Percentiles rank a stretch among this genome's conserved stretches.
These are phyloP conservation scores for Astrothelium macrocarpum DNA, from an alignment of 495 filamentous ascomycete genomes.

Conservation along the genomic window DNA sequence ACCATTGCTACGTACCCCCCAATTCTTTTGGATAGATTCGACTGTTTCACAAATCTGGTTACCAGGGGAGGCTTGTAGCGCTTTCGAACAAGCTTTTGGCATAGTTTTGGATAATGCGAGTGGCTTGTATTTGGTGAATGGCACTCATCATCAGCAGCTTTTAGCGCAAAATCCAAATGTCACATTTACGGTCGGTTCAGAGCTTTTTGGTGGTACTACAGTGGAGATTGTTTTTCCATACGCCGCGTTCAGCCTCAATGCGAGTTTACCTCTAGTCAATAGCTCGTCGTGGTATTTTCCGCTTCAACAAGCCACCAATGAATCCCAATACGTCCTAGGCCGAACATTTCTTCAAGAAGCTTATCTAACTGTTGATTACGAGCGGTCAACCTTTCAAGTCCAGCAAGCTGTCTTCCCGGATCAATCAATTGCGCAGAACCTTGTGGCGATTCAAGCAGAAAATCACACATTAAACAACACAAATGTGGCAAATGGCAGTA, in stretches of 20 bases:
- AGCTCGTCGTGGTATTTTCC: slow-evolving; percentile 26
- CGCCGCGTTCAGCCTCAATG: slow-evolving; percentile 22
- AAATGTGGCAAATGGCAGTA: background rate
- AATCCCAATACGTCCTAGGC: slow-evolving; percentile 24
- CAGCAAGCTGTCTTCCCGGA: slow-evolving; percentile 12
- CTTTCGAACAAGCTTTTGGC: slow-evolving; percentile 12
- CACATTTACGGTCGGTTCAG: slow-evolving; percentile 20
- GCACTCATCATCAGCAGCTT: slow-evolving; percentile 7
- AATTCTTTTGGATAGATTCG: slow-evolving; percentile 34
- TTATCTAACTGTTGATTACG: slow-evolving; percentile 31
- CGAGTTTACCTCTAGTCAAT: slow-evolving; percentile 9
- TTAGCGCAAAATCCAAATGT: slow-evolving; percentile 8
- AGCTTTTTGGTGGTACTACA: slow-evolving; percentile 19
- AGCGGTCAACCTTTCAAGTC: slow-evolving; percentile 24
- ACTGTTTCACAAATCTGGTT: slow-evolving; percentile 29
- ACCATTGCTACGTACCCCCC: slow-evolving; percentile 11
- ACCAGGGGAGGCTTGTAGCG: slow-evolving; percentile 8
- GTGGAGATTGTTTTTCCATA: slow-evolving; percentile 26
- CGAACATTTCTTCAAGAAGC: slow-evolving; percentile 32
- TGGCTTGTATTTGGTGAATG: slow-evolving; percentile 14
- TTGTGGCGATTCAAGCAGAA: slow-evolving; percentile 1
- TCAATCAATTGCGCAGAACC: background rate
- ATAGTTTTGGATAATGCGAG: slow-evolving; percentile 12
- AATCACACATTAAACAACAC: too few relatives aligned
- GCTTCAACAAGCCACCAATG: slow-evolving; percentile 20